Conservation (phyloP, 2,329 filamentous ascomycete genomes). For the Stagonosporopsis cucurbitacearum region DNA sequence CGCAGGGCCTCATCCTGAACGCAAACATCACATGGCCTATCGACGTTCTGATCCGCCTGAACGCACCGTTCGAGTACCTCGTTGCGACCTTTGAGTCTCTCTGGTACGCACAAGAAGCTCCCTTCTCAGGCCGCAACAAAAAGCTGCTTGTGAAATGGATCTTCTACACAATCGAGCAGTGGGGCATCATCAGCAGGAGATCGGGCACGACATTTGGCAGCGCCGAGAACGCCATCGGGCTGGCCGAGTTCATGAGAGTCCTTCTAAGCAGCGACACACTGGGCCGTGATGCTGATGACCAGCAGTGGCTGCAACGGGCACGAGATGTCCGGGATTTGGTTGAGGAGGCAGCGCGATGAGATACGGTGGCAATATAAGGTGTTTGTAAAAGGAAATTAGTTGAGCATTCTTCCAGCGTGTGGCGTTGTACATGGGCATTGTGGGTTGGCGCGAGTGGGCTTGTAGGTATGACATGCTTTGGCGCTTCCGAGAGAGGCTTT, state of each 20-base stretch:
- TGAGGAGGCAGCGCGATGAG: conserved; percentile 39
- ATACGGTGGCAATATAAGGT: background rate
- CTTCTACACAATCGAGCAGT: conserved; percentile 65
- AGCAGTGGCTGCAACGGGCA: conserved; percentile 40
- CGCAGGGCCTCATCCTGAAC: conserved; percentile 27
- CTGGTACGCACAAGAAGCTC: conserved; percentile 71
- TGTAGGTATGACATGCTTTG: conserved; percentile 23
- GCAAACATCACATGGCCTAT: conserved; percentile 63
- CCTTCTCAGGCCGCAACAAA: conserved; percentile 65
- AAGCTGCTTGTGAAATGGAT: conserved; percentile 66
- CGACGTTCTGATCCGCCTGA: conserved; percentile 69
- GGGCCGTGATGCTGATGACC: conserved; percentile 44
- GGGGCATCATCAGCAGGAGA: conserved; percentile 65
- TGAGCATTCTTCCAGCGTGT: conserved; percentile 33
- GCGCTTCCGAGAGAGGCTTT: background rate
- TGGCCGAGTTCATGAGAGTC: conserved; percentile 48
- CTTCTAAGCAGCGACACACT: conserved; percentile 55
- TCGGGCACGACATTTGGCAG: conserved; percentile 64
- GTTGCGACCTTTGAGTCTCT: conserved; percentile 68
- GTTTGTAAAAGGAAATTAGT: background rate
- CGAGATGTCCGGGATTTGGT: conserved; percentile 35
- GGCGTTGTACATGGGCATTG: conserved; percentile 40
- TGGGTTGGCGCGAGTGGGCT: conserved; percentile 25
- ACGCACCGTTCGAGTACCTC: conserved; percentile 66
- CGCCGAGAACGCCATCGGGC: conserved; percentile 60